Conservation (phyloP, 2,329 filamentous ascomycete species). For the Neonectria ditissima region DNA sequence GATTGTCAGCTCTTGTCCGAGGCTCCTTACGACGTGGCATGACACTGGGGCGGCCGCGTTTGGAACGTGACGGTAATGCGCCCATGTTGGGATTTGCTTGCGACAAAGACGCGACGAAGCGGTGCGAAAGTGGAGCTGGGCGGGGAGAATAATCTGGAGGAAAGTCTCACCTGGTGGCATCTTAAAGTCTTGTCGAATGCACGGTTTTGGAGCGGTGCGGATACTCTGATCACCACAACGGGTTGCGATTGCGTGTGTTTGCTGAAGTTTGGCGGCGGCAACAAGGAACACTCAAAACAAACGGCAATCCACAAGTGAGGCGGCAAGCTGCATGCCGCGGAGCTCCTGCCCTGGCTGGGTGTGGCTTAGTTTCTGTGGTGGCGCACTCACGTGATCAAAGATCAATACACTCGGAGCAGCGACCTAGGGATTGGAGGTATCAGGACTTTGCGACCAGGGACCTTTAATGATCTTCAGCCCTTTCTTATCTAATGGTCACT, state of each 20-base stretch:
- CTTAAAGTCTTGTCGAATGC: conserved; percentile 4
- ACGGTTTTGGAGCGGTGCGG: background rate
- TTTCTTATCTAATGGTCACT: background rate
- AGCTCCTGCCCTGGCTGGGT: conserved; percentile 6
- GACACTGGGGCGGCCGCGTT: conserved; percentile 1
- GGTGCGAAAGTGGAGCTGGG: background rate
- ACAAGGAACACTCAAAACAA: conserved; percentile 8
- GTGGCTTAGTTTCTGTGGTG: conserved; percentile 3
- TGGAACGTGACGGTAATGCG: conserved; percentile 24
- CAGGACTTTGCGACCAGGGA: background rate
- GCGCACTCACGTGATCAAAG: background rate
- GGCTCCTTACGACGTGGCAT: conserved; percentile 14
- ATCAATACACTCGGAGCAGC: too few relatives aligned
- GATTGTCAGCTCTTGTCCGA: conserved; percentile 33
- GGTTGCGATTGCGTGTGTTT: background rate
- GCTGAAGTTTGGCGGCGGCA: conserved; percentile 1
- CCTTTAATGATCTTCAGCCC: background rate
- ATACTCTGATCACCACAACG: background rate
- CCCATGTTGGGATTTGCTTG: conserved; percentile 13
- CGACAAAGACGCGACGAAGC: conserved; percentile 8
- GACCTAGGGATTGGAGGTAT: background rate
- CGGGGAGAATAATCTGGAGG: conserved; percentile 8
- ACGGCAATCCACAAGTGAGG: background rate
- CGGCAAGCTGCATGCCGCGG: background rate
- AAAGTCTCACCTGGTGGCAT: conserved; percentile 46